Base-by-base conservation (phyloP, 768 basidiomycete species). In the Phanerochaete sordida region DNA sequence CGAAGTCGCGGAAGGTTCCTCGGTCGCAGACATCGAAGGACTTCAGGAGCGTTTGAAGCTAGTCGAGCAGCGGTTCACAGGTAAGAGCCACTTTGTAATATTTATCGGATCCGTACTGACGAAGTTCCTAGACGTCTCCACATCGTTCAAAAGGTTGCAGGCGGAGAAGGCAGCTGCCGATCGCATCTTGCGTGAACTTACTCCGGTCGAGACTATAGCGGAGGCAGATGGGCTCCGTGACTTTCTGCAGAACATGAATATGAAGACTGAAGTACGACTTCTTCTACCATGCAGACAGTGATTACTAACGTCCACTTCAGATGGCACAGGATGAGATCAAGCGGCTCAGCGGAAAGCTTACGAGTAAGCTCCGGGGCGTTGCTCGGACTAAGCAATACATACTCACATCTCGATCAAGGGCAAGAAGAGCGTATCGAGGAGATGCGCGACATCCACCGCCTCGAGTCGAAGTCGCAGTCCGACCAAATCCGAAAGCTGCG, bases 371-470 rank as follows among this genome's bases (percentile, higher is more conserved):
- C 19, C 23, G 9, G 13, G 33, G 6, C 19, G 13, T 37, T 27
- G 23, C 49, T 6, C n/a, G 26, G 4, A 19, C 21, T 13, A 5
- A 33, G 15, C 8, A 37, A 7, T 33, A 23, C 52, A 37, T 12
- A 9, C 52, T 54, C 11, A 54, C 13, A 35, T 28, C 15, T 23
- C 31, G 28, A 26, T 33, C 15, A 53, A 96, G 94, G 86, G 15
- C 93, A 96, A 75, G 92, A 92, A 57, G 86, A 85, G 54, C 88
- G 88, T 8, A 79, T 93, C 12, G 88, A 91, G 64, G 94, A 97
- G 69, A 76, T 98, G 0, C 86, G 86, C 35, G 91, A 94, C 63
- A 91, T 85, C 7, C 95, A 96, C 68, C 81, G 79, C 15, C 77
- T 91, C 9, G 94, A 96, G 73, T 84, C 84, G 13, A 72, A 80